These are phyloP conservation scores for Plantago elongata DNA, from an alignment of 257 asterid genomes.

Conservation along the genomic window DNA sequence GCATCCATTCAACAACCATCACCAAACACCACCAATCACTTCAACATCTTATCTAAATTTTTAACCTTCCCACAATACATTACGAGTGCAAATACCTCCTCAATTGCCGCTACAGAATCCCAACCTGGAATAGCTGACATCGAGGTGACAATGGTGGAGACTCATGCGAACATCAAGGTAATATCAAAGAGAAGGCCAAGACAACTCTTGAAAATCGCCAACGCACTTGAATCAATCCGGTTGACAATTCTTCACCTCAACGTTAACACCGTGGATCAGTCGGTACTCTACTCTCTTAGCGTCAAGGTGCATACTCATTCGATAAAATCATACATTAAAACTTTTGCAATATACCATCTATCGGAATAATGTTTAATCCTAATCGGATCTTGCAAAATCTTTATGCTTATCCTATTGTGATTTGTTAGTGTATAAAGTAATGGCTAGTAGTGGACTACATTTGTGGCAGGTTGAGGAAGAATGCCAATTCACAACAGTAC, in stretches of 20 bases:
- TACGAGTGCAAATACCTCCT: slow-evolving; percentile 13
- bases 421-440: not conserved
- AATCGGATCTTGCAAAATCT: no score
- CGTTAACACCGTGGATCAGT: slow-evolving; percentile 43
- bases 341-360: no score
- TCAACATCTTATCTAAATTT: not conserved
- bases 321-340: no score
- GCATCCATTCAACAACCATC: not conserved
- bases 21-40: not conserved
- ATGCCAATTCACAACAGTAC: slow-evolving; percentile 49
- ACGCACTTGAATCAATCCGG: slow-evolving; percentile 46
- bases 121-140: slow-evolving; percentile 39
- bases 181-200: slow-evolving; percentile 33
- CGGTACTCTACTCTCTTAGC: slow-evolving; percentile 57
- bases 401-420: no score
- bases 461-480: slow-evolving; percentile 57
- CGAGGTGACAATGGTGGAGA: slow-evolving; percentile 64
- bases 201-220: slow-evolving; percentile 47
- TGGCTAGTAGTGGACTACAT: no score
- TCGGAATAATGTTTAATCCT: no score
- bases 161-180: slow-evolving; percentile 54
- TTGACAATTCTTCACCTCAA: slow-evolving; percentile 58
- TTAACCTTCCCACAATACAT: slow-evolving; percentile 18
- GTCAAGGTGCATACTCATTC: slow-evolving; percentile 42
- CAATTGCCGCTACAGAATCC: slow-evolving; percentile 22